These are phyloP conservation scores for Psilocybe subaeruginosa DNA, from an alignment of 768 basidiomycete species.

Conservation along the genomic window DNA sequence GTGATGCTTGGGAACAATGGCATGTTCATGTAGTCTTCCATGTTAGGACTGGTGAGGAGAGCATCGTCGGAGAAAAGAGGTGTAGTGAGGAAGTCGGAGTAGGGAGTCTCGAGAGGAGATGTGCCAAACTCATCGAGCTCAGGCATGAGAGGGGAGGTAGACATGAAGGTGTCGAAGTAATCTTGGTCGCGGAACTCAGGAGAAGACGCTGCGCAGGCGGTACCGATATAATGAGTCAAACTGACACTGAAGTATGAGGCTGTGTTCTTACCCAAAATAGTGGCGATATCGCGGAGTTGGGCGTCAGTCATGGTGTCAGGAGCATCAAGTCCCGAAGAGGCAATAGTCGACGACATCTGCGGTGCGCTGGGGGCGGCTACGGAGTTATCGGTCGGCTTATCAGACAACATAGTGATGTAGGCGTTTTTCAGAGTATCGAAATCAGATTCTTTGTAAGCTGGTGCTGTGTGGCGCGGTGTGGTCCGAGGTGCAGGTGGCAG, in stretches of 20 bases:
- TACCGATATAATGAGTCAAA: slow-evolving; percentile 23
- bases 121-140: slow-evolving; percentile 32
- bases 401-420: slow-evolving; percentile 71
- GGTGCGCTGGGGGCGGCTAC: slow-evolving; percentile 32
- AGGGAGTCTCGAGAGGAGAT: slow-evolving; percentile 38
- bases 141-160: slow-evolving; percentile 30
- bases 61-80: slow-evolving; percentile 32
- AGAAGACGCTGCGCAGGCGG: slow-evolving; percentile 16
- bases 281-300: slow-evolving; percentile 21
- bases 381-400: slow-evolving; percentile 44
- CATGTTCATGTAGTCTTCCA: slow-evolving; percentile 22
- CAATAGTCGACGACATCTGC: slow-evolving; percentile 27
- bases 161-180: slow-evolving; percentile 32
- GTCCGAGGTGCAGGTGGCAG: slow-evolving; percentile 71
- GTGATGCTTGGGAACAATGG: slow-evolving; percentile 26
- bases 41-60: slow-evolving; percentile 28
- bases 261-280: slow-evolving; percentile 20
- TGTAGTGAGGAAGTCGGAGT: slow-evolving; percentile 39
- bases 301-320: slow-evolving; percentile 20
- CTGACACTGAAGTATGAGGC: slow-evolving; percentile 1
- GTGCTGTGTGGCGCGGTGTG: slow-evolving; percentile 47
- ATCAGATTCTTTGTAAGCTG: slow-evolving; percentile 40
- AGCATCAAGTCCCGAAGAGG: slow-evolving; percentile 25
- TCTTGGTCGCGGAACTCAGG: slow-evolving; percentile 28
- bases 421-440: slow-evolving; percentile 56